phyloP scores from a whole-genome alignment of 371 early-diverging fungal species.

The Mucor lusitanicus region DNA sequence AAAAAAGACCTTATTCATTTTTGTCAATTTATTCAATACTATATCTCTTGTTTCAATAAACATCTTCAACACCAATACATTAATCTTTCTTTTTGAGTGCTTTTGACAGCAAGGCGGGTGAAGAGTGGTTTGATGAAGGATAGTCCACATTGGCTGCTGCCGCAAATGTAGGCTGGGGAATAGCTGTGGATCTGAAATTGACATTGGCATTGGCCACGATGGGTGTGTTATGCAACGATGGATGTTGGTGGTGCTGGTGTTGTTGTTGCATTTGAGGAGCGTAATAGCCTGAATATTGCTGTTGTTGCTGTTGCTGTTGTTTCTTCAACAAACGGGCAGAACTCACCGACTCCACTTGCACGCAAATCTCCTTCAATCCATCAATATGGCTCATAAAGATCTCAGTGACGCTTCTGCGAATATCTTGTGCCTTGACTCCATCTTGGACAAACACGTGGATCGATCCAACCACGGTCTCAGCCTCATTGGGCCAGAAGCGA shows the following conservation, averaged over 20 bases:
- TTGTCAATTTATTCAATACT: background rate
- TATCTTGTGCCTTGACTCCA: constrained; percentile 28
- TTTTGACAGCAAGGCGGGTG: constrained; percentile 1
- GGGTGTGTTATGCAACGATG: background rate
- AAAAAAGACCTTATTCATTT: background rate
- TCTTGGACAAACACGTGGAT: constrained; percentile 54
- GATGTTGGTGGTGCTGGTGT: background rate
- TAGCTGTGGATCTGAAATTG: constrained; percentile 14
- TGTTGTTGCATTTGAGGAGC: background rate
- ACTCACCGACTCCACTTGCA: constrained; percentile 43
- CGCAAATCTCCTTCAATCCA: constrained; percentile 51
- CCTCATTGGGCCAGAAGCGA: constrained; percentile 68
- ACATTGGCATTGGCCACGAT: background rate
- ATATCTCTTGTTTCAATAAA: background rate
- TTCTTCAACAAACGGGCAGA: constrained; percentile 21
- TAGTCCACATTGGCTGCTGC: background rate
- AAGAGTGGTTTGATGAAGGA: background rate
- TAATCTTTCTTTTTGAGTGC: constrained; percentile 19
- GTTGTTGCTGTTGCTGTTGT: constrained; percentile 4
- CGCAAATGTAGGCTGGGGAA: constrained; percentile 25
- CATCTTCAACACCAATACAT: background rate
- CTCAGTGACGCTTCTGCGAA: constrained; percentile 38
- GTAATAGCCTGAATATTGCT: constrained; percentile 1
- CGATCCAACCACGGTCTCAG: constrained; percentile 59
- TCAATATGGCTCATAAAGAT: constrained; percentile 46